Base-by-base conservation (phyloP, 2,329 filamentous ascomycete species). In the Colletotrichum sp. region DNA sequence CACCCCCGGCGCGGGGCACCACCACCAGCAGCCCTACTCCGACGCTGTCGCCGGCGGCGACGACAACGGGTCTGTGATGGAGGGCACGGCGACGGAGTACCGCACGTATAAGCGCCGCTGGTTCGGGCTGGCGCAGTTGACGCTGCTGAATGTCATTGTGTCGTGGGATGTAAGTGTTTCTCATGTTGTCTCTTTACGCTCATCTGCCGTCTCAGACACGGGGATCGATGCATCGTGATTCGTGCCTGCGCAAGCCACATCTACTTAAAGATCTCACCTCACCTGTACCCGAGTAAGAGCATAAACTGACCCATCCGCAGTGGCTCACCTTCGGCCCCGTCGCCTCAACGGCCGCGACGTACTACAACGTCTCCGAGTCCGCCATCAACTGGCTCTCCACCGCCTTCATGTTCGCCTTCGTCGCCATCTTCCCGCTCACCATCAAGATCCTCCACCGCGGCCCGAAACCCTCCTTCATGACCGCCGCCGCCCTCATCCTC, bases 291-390 rank as follows among this genome's bases (percentile, higher is more conserved):
- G 32, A 15, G 13, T 2, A 34, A 34, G 32, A 34, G 32, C 32
- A 34, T 15, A 34, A 8, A 48, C 73, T 65, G 6, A 69, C 67
- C 63, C 13, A 5, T 24, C 21, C 28, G 28, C 79, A 96, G 95
- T 99, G 96, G 96, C 91, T 99, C 80, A 97, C 96, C 8, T 98
- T 96, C 84, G 94, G 96, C 3, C 94, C 96, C 55, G 93, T 98
- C 36, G 95, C 95, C 3, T 91, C 91, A 38, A 92, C 93, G 26
- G 90, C 95, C 2, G 92, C 96, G 0, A 80, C 88, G 28, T 98
- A 96, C 87, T 99, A 98, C 82, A 79, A 87, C 67, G 94, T 96
- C 15, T 90, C 89, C 38, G 93, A 96, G 81, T 93, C 91, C 18
- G 91, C 91, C 36, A 94, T 99, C 85, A 99, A 99, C 85, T 99